Conservation (phyloP, 2,329 filamentous ascomycete species). For the Colletotrichum abscissum region DNA sequence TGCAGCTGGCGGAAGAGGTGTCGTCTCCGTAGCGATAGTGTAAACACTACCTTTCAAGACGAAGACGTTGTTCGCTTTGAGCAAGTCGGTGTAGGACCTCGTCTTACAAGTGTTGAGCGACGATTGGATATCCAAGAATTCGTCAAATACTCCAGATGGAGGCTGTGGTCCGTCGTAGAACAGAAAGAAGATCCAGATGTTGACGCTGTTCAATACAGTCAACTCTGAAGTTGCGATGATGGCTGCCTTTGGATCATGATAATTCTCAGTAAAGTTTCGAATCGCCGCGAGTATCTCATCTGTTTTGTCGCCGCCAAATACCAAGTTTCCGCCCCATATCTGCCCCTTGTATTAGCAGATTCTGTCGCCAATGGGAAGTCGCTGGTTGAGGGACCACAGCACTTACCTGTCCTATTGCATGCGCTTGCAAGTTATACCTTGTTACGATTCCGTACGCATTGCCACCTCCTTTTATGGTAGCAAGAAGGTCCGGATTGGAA, state of each 20-base stretch:
- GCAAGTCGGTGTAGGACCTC: constrained; percentile 58
- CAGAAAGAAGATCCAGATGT: constrained; percentile 70
- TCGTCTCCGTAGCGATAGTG: constrained; percentile 52
- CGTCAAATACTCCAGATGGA: constrained; percentile 64
- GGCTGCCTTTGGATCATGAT: constrained; percentile 66
- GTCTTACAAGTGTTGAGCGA: constrained; percentile 57
- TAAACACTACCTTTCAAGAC: constrained; percentile 48
- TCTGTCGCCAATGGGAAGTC: too few species aligned
- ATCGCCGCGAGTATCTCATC: constrained; percentile 57
- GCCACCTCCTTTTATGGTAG: constrained; percentile 65
- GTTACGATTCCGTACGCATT: constrained; percentile 67
- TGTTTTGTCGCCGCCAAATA: constrained; percentile 48
- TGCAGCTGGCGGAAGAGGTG: constrained; percentile 44
- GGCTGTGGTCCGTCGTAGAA: constrained; percentile 70
- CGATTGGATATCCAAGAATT: constrained; percentile 62
- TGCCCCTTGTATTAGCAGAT: constrained; percentile 22
- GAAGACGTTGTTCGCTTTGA: constrained; percentile 51
- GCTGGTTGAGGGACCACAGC: too few species aligned
- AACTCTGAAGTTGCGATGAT: constrained; percentile 68
- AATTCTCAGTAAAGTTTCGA: constrained; percentile 67
- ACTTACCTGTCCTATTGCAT: constrained; percentile 45
- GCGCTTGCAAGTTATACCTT: constrained; percentile 55
- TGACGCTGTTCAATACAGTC: constrained; percentile 53
- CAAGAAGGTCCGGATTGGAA: constrained; percentile 60
- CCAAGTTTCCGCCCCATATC: constrained; percentile 56